Percentiles rank a stretch among this genome's conserved stretches.
phyloP scores from a whole-genome alignment of 164 flowering plant genomes.

The Magnolia sinica region DNA sequence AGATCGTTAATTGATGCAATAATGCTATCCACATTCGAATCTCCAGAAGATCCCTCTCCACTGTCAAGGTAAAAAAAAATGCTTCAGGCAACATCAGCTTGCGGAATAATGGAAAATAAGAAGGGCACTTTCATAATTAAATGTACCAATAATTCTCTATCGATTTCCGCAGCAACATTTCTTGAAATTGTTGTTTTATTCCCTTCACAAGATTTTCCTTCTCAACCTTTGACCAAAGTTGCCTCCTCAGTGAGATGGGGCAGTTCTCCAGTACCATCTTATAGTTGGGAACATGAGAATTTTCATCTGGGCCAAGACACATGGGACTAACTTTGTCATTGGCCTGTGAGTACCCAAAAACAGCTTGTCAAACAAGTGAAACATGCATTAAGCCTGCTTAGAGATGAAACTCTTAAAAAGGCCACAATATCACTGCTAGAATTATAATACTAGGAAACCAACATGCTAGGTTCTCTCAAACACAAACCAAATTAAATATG shows the following conservation, averaged over 20 bases:
- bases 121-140: no score
- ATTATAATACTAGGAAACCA: neutral
- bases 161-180: conserved; percentile 52
- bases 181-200: conserved; percentile 77
- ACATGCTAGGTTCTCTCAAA: neutral
- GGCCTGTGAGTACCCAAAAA: conserved; percentile 37
- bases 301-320: conserved; percentile 67
- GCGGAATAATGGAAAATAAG: neutral
- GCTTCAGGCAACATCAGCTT: conserved; percentile 3
- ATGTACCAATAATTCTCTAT: conserved; percentile 46
- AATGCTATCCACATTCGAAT: conserved; percentile 41
- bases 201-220: conserved; percentile 68
- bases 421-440: neutral
- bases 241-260: conserved; percentile 43
- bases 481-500: neutral
- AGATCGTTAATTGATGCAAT: conserved; percentile 44
- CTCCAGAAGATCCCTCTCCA: conserved; percentile 37
- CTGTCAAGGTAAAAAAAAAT: conserved; percentile 32
- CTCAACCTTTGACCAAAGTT: conserved; percentile 65
- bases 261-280: conserved; percentile 45
- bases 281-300: conserved; percentile 65
- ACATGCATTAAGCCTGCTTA: neutral
- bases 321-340: conserved; percentile 36
- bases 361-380: neutral
- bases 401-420: neutral